Conservation (phyloP, 257 asterid species). For the Rhazya stricta region DNA sequence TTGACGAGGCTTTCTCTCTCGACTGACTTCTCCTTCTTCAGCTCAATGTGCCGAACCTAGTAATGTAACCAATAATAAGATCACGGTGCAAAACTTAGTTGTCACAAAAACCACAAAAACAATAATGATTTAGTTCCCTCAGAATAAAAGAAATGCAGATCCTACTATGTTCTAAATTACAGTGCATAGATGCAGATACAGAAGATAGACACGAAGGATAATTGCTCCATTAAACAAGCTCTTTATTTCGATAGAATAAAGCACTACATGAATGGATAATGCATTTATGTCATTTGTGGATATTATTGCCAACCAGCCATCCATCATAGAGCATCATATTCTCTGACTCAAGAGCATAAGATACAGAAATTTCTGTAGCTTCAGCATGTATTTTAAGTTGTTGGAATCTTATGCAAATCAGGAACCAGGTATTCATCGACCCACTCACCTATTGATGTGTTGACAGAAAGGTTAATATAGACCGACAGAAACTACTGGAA, state of each 20-base stretch:
- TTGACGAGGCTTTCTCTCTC: constrained; percentile 61
- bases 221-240: background rate
- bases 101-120: background rate
- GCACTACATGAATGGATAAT: background rate
- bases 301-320: background rate
- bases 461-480: background rate
- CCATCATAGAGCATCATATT: background rate
- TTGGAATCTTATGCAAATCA: background rate
- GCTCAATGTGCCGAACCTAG: constrained; percentile 95
- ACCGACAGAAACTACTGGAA: background rate
- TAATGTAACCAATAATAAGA: constrained; percentile 6
- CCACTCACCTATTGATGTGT: background rate
- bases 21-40: constrained; percentile 78
- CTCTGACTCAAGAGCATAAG: background rate
- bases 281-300: background rate
- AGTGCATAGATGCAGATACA: background rate
- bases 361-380: background rate
- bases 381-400: background rate
- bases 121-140: background rate
- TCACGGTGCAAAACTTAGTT: background rate
- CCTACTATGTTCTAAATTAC: background rate
- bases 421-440: background rate
- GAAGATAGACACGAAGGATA: background rate
- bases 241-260: background rate
- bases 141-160: background rate